Evolutionary conservation across 2,329 filamentous ascomycete species (phyloP), one percentile per base, ranked within the genome.

Genomic region (Paraphoma chrysanthemicola): DNA sequence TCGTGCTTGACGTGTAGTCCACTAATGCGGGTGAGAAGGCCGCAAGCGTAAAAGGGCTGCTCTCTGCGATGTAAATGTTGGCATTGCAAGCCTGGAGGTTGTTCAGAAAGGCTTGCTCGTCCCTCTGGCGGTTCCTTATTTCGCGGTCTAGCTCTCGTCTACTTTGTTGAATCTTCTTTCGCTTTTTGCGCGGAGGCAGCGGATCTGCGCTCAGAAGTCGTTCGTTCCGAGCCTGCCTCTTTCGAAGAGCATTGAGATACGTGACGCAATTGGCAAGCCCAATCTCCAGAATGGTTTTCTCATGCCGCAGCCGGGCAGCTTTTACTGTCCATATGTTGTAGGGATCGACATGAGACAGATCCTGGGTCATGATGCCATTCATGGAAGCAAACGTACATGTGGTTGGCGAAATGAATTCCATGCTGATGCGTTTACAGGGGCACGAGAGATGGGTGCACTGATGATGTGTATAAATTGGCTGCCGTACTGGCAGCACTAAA

Each of bases 231-330:
- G 57, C 66, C 47, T 70, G 71, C 59, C 68, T 72, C 51, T 73
- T 71, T 44, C 70, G 70, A 14, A 76, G 64, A 10, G 63, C 67
- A 43, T 71, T 67, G 12, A 77, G 60, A 33, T 69, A 75, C 2
- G 63, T 72, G 12, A 65, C 69, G 29, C 71, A 74, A 42, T 70
- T 72, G 42, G 70, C 71, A 33, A 76, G 66, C 9, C 66, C 58
- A 33, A 59, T 59, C 14, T 73, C 69, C 10, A 76, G 55, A 7
- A 73, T 58, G 0, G 53, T 48, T 39, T 67, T 68, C 44, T 75
- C 70, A 3, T 54, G 54, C 10, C 59, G 57, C 11, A 74, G 57
- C 44, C 39, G 53, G n/a, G 48, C 46, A 17, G 71, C 23, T 17
- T 57, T 46, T 9, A 44, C 28, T 9, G n/a, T 16, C 44, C 38